Evolutionary conservation across 2,329 filamentous ascomycete genomes (phyloP).

Genomic region (Triangularia setosa): DNA sequence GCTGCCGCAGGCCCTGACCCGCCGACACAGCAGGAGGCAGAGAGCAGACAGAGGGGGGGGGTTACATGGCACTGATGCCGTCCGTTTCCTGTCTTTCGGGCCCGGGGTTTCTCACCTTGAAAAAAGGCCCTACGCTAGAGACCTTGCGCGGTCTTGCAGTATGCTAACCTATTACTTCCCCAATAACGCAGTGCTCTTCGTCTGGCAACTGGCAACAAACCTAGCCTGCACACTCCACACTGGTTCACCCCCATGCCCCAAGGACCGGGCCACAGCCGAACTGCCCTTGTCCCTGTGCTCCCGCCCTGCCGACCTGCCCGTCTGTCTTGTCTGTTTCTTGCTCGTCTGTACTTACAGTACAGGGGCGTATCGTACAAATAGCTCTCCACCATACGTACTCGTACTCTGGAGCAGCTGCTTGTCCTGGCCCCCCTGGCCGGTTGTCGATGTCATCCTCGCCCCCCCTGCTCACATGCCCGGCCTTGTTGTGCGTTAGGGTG

Average conservation of each 20-base stretch:
- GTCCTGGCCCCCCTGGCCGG: background rate
- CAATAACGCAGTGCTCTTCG: background rate
- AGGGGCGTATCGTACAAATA: background rate
- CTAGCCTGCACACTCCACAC: background rate
- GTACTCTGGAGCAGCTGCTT: conserved; percentile 2
- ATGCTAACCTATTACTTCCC: background rate
- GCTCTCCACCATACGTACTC: conserved; percentile 3
- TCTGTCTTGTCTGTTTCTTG: background rate
- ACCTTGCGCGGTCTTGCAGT: background rate
- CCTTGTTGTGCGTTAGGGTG: conserved; percentile 38
- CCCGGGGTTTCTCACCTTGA: background rate
- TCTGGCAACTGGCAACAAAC: conserved; percentile 3
- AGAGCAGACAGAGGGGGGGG: conserved; percentile 7
- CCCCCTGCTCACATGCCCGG: conserved; percentile 33
- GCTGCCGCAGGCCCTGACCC: conserved; percentile 4
- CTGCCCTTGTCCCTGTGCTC: conserved; percentile 7
- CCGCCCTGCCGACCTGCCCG: conserved; percentile 1
- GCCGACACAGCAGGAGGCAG: background rate
- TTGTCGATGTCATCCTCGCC: conserved; percentile 20
- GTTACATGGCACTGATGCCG: conserved; percentile 35
- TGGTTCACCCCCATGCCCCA: conserved; percentile 3
- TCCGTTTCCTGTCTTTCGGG: conserved; percentile 20
- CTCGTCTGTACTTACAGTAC: conserved; percentile 5
- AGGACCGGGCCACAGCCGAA: conserved; percentile 10
- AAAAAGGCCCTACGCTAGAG: background rate